Percentiles rank a stretch among this genome's conserved stretches.
phyloP scores from a whole-genome alignment of 164 flowering plant species.

The Buxus sempervirens region DNA sequence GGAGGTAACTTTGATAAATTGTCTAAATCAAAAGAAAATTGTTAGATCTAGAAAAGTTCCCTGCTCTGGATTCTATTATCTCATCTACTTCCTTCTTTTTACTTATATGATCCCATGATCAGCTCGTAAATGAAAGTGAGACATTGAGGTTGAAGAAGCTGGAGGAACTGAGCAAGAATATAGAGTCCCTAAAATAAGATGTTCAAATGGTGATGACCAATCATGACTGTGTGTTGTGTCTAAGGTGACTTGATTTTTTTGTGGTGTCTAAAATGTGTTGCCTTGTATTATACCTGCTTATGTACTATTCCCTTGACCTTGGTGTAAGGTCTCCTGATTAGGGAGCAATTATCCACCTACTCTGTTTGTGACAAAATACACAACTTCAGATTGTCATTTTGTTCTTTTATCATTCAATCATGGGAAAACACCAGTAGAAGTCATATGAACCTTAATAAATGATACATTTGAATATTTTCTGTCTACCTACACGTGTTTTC shows the following conservation, averaged over 20 bases:
- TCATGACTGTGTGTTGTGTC: conserved; percentile 26
- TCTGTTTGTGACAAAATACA: conserved; percentile 17
- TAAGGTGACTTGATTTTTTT: conserved; percentile 1
- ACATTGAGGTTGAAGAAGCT: conserved; percentile 76
- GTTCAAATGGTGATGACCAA: conserved; percentile 7
- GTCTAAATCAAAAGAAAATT: background rate
- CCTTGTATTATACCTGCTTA: conserved; percentile 8
- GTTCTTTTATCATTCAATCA: background rate
- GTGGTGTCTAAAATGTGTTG: conserved; percentile 5
- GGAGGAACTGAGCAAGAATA: conserved; percentile 80
- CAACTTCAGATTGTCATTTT: background rate
- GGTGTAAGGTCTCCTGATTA: conserved; percentile 13
- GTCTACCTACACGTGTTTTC: background rate
- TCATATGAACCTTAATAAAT: too few relatives aligned
- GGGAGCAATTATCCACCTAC: conserved; percentile 7
- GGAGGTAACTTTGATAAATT: conserved; percentile 50
- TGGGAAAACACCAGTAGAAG: background rate
- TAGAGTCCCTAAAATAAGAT: conserved; percentile 46
- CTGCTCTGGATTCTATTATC: background rate
- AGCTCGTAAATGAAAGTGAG: conserved; percentile 88
- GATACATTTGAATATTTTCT: background rate
- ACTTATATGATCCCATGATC: conserved; percentile 14
- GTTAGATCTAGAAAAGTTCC: background rate
- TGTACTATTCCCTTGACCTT: conserved; percentile 9
- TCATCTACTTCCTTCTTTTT: background rate